Conservation (phyloP, 305 asterid genomes). For the Salvia sclarea region DNA sequence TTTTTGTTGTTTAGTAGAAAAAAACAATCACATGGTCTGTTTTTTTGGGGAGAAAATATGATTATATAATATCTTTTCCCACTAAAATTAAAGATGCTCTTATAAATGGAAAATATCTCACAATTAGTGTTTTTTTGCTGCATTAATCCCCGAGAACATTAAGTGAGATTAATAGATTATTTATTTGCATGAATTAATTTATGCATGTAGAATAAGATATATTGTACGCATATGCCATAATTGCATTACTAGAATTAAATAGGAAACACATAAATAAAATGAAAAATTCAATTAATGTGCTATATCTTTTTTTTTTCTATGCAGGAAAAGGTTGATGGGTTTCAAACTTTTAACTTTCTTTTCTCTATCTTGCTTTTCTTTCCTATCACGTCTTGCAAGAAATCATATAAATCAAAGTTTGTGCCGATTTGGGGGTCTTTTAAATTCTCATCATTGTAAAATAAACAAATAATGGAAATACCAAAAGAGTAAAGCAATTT, state of each 20-base stretch:
- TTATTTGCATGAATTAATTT: not conserved
- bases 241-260: not conserved
- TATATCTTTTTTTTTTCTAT: not conserved
- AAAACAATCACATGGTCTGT: slow-evolving; percentile 34
- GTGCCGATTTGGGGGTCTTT: not conserved
- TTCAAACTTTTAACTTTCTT: not conserved
- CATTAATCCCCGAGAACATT: not conserved
- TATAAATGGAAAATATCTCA: not conserved
- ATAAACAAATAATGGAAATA: not conserved
- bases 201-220: not conserved
- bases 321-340: too few relatives aligned
- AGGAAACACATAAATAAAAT: not conserved
- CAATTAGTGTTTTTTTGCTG: not conserved
- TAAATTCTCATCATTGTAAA: not conserved
- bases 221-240: not conserved
- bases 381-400: not conserved
- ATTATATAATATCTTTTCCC: not conserved
- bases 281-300: not conserved
- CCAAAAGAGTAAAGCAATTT: not conserved
- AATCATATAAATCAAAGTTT: not conserved
- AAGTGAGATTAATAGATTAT: not conserved
- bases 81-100: not conserved
- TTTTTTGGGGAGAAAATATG: not conserved
- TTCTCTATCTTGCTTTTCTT: not conserved
- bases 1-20: not conserved